Evolutionary conservation across 768 basidiomycete species (phyloP), one percentile per base, ranked within the genome.

Genomic region (Termitomyces sp.): DNA sequence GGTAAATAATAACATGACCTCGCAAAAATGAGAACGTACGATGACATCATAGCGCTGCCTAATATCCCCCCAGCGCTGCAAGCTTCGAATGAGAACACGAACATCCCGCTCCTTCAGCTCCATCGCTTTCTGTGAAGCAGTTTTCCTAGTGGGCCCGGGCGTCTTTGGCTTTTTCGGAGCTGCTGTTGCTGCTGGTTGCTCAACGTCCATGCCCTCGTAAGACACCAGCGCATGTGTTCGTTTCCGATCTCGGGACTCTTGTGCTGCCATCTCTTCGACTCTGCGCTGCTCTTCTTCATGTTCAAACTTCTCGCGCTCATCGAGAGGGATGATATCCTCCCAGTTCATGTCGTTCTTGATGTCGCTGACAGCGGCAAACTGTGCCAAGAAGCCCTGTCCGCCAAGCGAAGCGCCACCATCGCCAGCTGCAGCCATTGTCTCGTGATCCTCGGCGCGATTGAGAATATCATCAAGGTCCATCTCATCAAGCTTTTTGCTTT

Each of bases 381-480:
- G 89, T 27, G 95, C 88, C 55, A 99, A 81, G 84, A 99, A 99
- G 58, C 89, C 87, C 76, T 98, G 94, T 51, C 97, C 97, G 72
- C 97, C 97, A n/a, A 97, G 83, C 4, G 97, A 98, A 13, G 95
- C 85, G 48, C 92, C 92, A 58, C 89, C 90, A 55, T 93, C 92
- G 49, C 87, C 88, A 47, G 80, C 84, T 36, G 87, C 85, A 9
- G 87, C 86, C 65, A 95, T 81, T 1, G 97, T 99, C 73, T 98
- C 97, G 74, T 97, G 97, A 67, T 91, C 93, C 74, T 99, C 97
- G 27, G 97, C 97, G 57, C 91, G 88, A 68, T 89, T 97, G 56
- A 99, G 84, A 68, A 99, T 95, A 66, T 98, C 97, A 73, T 98
- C 97, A 24, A 99, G 85, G 74, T 99, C 95, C 93, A 99, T 94